Conservation (phyloP, 2,329 filamentous ascomycete species). For the Phoma herbarum region DNA sequence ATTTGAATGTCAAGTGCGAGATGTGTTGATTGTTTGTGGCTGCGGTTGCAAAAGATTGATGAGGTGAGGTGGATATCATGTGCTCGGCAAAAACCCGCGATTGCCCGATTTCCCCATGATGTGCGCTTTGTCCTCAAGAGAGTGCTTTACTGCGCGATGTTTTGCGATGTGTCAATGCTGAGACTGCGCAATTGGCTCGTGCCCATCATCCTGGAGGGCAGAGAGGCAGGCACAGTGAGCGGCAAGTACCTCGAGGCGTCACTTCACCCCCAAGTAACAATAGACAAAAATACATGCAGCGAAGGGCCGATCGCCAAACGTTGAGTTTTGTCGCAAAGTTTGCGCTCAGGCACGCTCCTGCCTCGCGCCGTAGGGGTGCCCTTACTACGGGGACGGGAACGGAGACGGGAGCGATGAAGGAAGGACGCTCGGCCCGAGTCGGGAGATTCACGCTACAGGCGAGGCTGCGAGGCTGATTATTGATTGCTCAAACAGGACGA, state of each 20-base stretch:
- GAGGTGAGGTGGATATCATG: conserved; percentile 20
- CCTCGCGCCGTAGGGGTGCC: conserved; percentile 11
- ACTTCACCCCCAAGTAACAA: not conserved
- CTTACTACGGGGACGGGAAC: conserved; percentile 21
- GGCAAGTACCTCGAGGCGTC: not conserved
- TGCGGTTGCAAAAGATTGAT: conserved; percentile 3
- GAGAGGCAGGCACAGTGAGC: not conserved
- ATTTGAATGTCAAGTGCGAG: conserved; percentile 4
- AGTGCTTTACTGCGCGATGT: conserved; percentile 4
- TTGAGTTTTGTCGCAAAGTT: conserved; percentile 2
- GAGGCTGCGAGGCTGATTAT: conserved; percentile 19
- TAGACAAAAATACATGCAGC: conserved; percentile 1
- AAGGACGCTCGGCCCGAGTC: conserved; percentile 24
- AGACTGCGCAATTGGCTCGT: conserved; percentile 1
- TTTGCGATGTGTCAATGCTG: not conserved
- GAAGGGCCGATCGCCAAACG: conserved; percentile 1
- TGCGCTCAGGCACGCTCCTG: conserved; percentile 10
- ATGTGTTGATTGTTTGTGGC: conserved; percentile 13
- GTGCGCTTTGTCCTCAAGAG: not conserved
- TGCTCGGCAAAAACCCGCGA: conserved; percentile 16
- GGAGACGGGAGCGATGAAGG: conserved; percentile 18
- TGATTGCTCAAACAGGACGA: conserved; percentile 17
- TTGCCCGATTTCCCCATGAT: conserved; percentile 11
- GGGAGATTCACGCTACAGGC: conserved; percentile 19
- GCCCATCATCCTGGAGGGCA: not conserved